Evolutionary conservation across 1,139 yeast genomes (phyloP).

Genomic region (Pneumocystis sp.): DNA sequence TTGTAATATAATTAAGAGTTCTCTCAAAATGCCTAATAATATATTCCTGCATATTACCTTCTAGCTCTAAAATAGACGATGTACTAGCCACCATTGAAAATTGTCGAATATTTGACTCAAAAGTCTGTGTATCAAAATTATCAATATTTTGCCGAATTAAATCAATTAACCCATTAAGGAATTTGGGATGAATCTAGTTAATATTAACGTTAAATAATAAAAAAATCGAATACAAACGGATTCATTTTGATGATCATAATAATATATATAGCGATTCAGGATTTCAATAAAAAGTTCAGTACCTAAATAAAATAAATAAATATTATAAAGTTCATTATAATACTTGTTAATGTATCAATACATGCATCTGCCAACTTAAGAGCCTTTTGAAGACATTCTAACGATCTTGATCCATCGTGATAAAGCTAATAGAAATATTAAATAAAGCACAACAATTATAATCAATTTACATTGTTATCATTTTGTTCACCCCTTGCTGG

Average conservation of each 20-base stretch:
- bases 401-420: constrained; percentile 45
- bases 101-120: constrained; percentile 24
- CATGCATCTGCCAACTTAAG: constrained; percentile 84
- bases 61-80: constrained; percentile 11
- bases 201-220: background rate
- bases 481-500: constrained; percentile 2
- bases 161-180: constrained; percentile 51
- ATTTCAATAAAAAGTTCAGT: constrained; percentile 73
- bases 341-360: constrained; percentile 65
- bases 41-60: constrained; percentile 6
- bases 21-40: constrained; percentile 41
- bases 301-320: background rate
- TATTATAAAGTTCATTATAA: constrained; percentile 17
- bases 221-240: constrained; percentile 38
- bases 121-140: constrained; percentile 30
- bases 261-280: constrained; percentile 68
- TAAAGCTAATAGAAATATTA: constrained; percentile 21
- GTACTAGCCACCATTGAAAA: constrained; percentile 6
- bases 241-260: constrained; percentile 67
- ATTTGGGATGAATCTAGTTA: background rate
- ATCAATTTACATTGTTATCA: background rate
- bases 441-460: constrained; percentile 13
- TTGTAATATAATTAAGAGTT: constrained; percentile 49
- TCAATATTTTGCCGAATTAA: constrained; percentile 63
- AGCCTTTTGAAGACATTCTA: constrained; percentile 61